Evolutionary conservation across 768 basidiomycete genomes (phyloP).

Genomic region (Astraeus odoratus): DNA sequence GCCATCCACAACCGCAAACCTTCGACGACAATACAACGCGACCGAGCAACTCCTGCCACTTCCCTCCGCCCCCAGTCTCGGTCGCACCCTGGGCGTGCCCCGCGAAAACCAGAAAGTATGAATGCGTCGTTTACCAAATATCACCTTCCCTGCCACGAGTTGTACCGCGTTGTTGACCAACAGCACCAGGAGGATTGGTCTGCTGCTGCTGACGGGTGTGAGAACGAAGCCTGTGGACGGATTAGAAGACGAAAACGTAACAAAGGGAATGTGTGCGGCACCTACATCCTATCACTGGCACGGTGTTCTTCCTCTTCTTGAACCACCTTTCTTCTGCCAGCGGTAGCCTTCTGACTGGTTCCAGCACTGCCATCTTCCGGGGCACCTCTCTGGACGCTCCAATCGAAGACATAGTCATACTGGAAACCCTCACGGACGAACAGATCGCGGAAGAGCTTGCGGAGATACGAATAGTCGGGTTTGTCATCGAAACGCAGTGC

Average conservation of each 20-base stretch:
- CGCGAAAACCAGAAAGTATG: constrained; percentile 25
- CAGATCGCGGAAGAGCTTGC: constrained; percentile 98
- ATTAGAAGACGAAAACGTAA: constrained; percentile 11
- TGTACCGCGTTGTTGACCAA: constrained; percentile 38
- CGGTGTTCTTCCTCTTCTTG: constrained; percentile 84
- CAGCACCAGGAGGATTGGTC: constrained; percentile 41
- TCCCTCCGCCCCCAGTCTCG: constrained; percentile 36
- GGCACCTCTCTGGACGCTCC: constrained; percentile 80
- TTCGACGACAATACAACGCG: constrained; percentile 28
- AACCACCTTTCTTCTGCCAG: constrained; percentile 70
- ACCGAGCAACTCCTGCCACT: constrained; percentile 28
- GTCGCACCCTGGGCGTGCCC: constrained; percentile 39
- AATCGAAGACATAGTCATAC: constrained; percentile 99
- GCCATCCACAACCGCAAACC: constrained; percentile 29
- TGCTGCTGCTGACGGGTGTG: constrained; percentile 74
- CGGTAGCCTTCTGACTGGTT: constrained; percentile 54
- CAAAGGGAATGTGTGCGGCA: constrained; percentile 14
- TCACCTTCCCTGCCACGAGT: constrained; percentile 39
- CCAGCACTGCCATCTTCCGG: constrained; percentile 59
- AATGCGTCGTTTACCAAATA: constrained; percentile 34
- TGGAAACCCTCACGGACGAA: constrained; percentile 97
- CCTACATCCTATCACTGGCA: constrained; percentile 78
- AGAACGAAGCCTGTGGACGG: constrained; percentile 63
- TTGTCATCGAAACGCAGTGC: constrained; percentile 99
- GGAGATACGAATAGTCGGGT: constrained; percentile 98